Percentiles rank a stretch among this genome's conserved stretches.
Conservation (phyloP, 352 stramenopile species). For the Peronospora belbahrii region DNA sequence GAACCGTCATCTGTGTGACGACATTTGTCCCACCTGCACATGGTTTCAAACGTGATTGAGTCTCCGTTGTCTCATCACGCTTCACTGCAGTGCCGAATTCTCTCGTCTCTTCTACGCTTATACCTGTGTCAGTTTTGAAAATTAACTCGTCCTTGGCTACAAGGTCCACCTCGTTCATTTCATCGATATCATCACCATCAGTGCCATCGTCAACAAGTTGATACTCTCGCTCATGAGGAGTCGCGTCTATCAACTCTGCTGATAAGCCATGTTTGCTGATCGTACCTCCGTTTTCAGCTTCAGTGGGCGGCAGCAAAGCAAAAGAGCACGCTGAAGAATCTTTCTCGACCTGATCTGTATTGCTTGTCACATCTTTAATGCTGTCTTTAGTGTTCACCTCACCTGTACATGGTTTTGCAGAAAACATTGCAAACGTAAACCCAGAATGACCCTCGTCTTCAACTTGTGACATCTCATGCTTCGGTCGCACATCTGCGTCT, state of each 20-base stretch:
- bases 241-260: background rate
- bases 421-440: slow-evolving; percentile 19
- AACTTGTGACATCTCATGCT: background rate
- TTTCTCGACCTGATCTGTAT: slow-evolving; percentile 12
- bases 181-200: slow-evolving; percentile 20
- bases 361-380: background rate
- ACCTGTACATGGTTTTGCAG: background rate
- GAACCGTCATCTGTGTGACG: background rate
- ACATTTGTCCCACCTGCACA: background rate
- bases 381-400: no score
- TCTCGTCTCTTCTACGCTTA: slow-evolving; percentile 3
- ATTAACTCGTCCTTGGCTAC: background rate
- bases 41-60: background rate
- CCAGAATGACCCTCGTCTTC: background rate
- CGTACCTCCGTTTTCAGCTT: background rate
- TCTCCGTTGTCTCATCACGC: background rate
- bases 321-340: slow-evolving; percentile 15
- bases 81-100: background rate
- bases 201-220: slow-evolving; percentile 13
- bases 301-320: slow-evolving; percentile 17
- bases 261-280: background rate
- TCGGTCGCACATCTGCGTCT: background rate
- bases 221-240: background rate
- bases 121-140: background rate
- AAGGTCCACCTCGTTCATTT: slow-evolving; percentile 6